phyloP scores from a whole-genome alignment of 441 rosid genomes.

The Raphanus hybrid region DNA sequence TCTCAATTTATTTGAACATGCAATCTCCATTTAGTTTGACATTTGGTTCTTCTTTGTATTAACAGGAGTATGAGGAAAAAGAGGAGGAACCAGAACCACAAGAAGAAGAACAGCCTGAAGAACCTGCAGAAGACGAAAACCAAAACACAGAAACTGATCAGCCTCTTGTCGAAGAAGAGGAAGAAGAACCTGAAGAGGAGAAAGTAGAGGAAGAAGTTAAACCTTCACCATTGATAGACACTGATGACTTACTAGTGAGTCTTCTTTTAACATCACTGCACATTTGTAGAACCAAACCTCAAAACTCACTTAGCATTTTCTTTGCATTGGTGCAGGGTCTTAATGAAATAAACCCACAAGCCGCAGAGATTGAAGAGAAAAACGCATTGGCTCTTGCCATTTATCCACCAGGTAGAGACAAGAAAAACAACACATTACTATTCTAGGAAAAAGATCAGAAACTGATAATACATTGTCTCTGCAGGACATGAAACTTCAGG shows the following conservation, averaged over 20 bases:
- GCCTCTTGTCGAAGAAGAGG: constrained; percentile 32
- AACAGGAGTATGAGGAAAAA: constrained; percentile 53
- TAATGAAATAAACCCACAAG: constrained; percentile 72
- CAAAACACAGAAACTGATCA: constrained; percentile 43
- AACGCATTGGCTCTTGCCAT: constrained; percentile 98
- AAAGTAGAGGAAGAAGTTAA: constrained; percentile 44
- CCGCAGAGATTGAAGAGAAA: constrained; percentile 71
- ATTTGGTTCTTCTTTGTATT: neutral
- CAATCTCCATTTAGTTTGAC: neutral
- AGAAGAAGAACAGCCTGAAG: constrained; percentile 37
- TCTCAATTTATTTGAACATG: too few species aligned
- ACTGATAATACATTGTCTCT: neutral
- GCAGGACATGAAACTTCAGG: constrained; percentile 49
- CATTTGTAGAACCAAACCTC: constrained; percentile 9
- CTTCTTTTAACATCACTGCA: constrained; percentile 5
- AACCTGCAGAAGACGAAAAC: constrained; percentile 43
- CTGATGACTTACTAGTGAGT: constrained; percentile 66
- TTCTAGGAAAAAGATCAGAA: neutral
- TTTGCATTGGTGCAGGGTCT: constrained; percentile 59
- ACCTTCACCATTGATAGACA: constrained; percentile 57
- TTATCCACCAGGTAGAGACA: constrained; percentile 59
- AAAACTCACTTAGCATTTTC: neutral
- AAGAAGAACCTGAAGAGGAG: constrained; percentile 45
- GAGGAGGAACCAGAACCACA: constrained; percentile 38
- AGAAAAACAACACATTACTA: neutral